Evolutionary conservation across 176 grass and related monocot genomes (phyloP).

Genomic region (Pontederia crassipes): DNA sequence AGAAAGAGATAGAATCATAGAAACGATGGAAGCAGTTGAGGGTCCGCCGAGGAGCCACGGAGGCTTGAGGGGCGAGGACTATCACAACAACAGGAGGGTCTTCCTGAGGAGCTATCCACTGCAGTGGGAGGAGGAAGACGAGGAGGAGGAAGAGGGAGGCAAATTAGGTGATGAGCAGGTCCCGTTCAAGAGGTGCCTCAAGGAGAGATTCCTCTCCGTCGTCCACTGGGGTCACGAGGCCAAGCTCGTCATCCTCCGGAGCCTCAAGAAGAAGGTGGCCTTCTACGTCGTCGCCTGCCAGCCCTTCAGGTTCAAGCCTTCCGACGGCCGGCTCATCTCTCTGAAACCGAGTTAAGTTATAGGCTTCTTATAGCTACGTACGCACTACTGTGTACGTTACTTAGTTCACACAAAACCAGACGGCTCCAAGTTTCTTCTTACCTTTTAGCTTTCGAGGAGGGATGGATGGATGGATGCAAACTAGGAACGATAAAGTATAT

Average conservation of each 20-base stretch:
- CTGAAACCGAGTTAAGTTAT: not conserved
- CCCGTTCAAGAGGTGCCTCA: not conserved
- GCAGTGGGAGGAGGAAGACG: constrained; percentile 49
- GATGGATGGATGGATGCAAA: no score
- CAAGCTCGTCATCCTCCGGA: constrained; percentile 44
- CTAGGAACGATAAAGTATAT: no score
- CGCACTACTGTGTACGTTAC: no score
- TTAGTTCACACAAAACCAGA: no score
- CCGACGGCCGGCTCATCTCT: not conserved
- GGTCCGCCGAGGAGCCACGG: constrained; percentile 18
- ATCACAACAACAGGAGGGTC: constrained; percentile 52
- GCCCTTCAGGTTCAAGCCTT: constrained; percentile 13
- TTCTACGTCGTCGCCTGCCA: constrained; percentile 59
- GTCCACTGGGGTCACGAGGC: constrained; percentile 41
- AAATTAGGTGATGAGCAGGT: constrained; percentile 6
- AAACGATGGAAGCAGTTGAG: not conserved
- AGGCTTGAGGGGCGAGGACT: constrained; percentile 83
- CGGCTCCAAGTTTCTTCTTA: no score
- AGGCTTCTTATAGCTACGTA: not conserved
- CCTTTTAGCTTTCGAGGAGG: no score
- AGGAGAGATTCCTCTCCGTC: constrained; percentile 1
- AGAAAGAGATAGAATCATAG: no score
- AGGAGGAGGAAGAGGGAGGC: constrained; percentile 23
- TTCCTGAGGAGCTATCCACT: constrained; percentile 84
- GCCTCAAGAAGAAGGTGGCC: constrained; percentile 51